Evolutionary conservation across 371 early-diverging fungal genomes (phyloP).

Genomic region (Capniomyces stellatus): DNA sequence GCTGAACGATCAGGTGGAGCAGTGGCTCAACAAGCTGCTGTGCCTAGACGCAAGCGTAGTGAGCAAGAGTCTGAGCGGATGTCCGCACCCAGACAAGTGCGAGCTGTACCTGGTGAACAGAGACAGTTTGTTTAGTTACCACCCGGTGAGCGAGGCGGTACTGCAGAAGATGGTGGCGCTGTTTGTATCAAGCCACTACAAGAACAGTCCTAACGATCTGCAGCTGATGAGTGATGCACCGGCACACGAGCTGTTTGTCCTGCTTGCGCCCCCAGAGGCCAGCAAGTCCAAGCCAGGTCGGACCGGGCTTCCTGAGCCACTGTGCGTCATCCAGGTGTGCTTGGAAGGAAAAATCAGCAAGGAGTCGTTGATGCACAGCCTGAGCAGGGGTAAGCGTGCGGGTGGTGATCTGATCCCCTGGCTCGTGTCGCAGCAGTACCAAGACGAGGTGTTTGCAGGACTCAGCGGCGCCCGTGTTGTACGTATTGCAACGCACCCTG

Average conservation of each 20-base stretch:
- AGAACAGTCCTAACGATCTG: conserved; percentile 98
- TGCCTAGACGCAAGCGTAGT: conserved; percentile 77
- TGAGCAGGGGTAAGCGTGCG: conserved; percentile 69
- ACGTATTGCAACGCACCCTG: conserved; percentile 98
- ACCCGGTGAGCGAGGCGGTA: conserved; percentile 89
- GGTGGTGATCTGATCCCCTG: conserved; percentile 98
- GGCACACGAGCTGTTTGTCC: conserved; percentile 94
- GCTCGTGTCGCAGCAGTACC: conserved; percentile 90
- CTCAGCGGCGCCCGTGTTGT: conserved; percentile 95
- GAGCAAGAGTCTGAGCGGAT: conserved; percentile 58
- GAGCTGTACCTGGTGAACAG: conserved; percentile 91
- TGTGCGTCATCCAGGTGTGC: conserved; percentile 79
- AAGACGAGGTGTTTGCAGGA: conserved; percentile 89
- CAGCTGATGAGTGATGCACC: conserved; percentile 96
- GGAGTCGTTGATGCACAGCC: conserved; percentile 60
- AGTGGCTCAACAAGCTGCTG: conserved; percentile 90
- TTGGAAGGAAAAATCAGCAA: conserved; percentile 90
- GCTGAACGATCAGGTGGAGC: conserved; percentile 82
- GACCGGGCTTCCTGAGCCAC: conserved; percentile 74
- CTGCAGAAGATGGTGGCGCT: conserved; percentile 93
- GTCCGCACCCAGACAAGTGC: conserved; percentile 88
- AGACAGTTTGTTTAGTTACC: conserved; percentile 88
- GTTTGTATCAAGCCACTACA: conserved; percentile 98
- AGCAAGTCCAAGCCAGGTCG: conserved; percentile 18
- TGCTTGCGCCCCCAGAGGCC: conserved; percentile 67